These are phyloP conservation scores for Cryphonectria japonica DNA, from an alignment of 2,329 filamentous ascomycete species.

Conservation along the genomic window DNA sequence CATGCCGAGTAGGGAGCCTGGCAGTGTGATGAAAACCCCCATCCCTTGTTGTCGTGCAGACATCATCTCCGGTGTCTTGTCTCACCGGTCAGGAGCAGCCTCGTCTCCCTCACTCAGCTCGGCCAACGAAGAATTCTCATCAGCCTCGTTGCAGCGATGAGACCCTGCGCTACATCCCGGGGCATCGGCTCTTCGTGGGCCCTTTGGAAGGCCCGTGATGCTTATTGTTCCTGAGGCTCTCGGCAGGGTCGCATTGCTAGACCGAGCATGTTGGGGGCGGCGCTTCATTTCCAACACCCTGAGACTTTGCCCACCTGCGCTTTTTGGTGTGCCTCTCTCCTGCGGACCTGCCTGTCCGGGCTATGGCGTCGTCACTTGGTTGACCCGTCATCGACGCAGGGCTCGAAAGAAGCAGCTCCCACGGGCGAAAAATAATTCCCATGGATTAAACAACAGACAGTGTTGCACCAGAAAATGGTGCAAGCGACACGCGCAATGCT, in stretches of 20 bases:
- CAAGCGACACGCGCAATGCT: background rate
- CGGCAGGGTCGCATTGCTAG: slow-evolving; percentile 4
- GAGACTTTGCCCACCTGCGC: slow-evolving; percentile 1
- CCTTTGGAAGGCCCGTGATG: background rate
- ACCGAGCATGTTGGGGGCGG: background rate
- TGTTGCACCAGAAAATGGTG: background rate
- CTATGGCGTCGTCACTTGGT: background rate
- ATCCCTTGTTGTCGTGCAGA: background rate
- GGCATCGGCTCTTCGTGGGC: slow-evolving; percentile 9
- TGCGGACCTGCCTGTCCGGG: slow-evolving; percentile 8
- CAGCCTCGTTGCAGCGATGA: slow-evolving; percentile 10
- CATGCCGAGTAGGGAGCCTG: background rate
- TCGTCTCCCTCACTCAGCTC: slow-evolving; percentile 6
- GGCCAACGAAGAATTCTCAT: background rate
- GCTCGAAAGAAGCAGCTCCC: background rate
- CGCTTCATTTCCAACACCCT: background rate
- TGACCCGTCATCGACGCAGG: background rate
- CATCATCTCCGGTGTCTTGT: slow-evolving; percentile 1
- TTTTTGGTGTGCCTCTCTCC: background rate
- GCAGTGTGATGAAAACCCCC: background rate
- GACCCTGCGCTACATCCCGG: background rate
- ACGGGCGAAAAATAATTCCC: background rate
- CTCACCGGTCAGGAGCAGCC: background rate
- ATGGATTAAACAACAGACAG: background rate
- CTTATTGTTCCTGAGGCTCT: slow-evolving; percentile 9